These are phyloP conservation scores for Aspergillus novofumigatus DNA, from an alignment of 2,329 filamentous ascomycete genomes.

Conservation along the genomic window DNA sequence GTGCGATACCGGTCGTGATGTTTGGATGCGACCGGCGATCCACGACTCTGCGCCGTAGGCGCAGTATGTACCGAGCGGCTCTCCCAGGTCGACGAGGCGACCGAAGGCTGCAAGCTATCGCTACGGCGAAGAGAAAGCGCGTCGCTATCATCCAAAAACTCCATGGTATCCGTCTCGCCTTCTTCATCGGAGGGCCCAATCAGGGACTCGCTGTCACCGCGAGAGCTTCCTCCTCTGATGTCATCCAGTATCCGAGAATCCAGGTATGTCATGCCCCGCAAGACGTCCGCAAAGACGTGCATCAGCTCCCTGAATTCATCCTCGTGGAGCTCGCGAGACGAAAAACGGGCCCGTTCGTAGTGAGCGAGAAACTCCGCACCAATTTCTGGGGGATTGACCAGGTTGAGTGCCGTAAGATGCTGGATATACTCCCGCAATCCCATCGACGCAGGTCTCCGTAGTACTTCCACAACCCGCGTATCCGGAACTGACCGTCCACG, in stretches of 20 bases:
- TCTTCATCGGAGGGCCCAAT: constrained; percentile 39
- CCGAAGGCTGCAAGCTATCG: constrained; percentile 23
- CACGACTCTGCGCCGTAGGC: constrained; percentile 18
- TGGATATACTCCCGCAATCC: constrained; percentile 74
- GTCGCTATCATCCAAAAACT: constrained; percentile 21
- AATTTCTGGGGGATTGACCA: constrained; percentile 53
- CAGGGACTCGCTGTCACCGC: constrained; percentile 27
- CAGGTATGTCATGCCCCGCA: constrained; percentile 69
- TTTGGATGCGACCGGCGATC: constrained; percentile 14
- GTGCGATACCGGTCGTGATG: constrained; percentile 8
- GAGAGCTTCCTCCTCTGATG: constrained; percentile 22
- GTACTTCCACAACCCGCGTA: constrained; percentile 62
- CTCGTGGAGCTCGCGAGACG: constrained; percentile 63
- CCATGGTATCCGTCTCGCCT: constrained; percentile 35
- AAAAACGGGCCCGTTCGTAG: constrained; percentile 86
- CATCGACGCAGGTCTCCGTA: constrained; percentile 68
- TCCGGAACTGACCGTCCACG: constrained; percentile 50
- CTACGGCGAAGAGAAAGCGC: constrained; percentile 20
- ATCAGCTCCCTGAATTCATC: constrained; percentile 72
- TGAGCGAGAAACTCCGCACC: constrained; percentile 61
- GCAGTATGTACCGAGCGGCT: constrained; percentile 27
- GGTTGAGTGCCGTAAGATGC: constrained; percentile 63
- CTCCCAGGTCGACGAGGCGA: constrained; percentile 25
- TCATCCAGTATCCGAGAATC: constrained; percentile 51
- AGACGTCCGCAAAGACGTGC: constrained; percentile 74